Evolutionary conservation across 176 grass and related monocot genomes (phyloP), one percentile per base, ranked within the genome.

Genomic region (Pharus latifolius): DNA sequence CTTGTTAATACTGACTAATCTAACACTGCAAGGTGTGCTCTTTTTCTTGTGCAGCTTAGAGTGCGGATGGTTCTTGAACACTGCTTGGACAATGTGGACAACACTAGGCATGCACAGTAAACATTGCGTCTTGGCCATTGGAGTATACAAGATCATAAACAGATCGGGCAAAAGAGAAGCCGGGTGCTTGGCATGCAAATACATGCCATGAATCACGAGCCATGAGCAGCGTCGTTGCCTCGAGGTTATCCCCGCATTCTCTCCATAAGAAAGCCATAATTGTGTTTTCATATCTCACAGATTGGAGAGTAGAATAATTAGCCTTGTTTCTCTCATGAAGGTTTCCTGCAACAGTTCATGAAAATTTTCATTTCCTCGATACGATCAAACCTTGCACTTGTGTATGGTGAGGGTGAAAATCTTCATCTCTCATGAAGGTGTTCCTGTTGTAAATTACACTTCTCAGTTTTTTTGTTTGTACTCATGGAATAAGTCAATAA

Each of bases 41-140:
- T 28, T 45, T 47, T 23, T 31, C 14, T 64, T 78, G 7, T 84
- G 60, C 89, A 98, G 94, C 94, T 98, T 63, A 83, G 94, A 40
- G 86, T 88, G 43, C 76, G 86, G 13, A 98, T 77, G 84, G 81
- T 92, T 63, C 94, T 98, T 66, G 89, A 97, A 76, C 80, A 93
- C 47, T 93, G 86, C 49, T 25, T 76, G 25, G 94, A 90, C 65
- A 80, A 60, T n/a, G 25, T 56, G 0, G 70, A 78, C 4, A 82
- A 82, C 6, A 54, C 69, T 72, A 70, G 48, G 70, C 80, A 83
- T 80, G 72, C 79, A 34, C 34, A 74, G 16, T 60, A 9, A 1
- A 62, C 67, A 57, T 33, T 24, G 67, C 3, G 72, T 54, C 70
- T 48, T 5, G 45, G 42, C 15, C 19, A 51, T n/a, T 5, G 25